A percentile compares a stretch with the other conserved stretches of the same genome.
phyloP scores from a whole-genome alignment of 164 flowering plant species.

The Magnolia kwangsiensis region DNA sequence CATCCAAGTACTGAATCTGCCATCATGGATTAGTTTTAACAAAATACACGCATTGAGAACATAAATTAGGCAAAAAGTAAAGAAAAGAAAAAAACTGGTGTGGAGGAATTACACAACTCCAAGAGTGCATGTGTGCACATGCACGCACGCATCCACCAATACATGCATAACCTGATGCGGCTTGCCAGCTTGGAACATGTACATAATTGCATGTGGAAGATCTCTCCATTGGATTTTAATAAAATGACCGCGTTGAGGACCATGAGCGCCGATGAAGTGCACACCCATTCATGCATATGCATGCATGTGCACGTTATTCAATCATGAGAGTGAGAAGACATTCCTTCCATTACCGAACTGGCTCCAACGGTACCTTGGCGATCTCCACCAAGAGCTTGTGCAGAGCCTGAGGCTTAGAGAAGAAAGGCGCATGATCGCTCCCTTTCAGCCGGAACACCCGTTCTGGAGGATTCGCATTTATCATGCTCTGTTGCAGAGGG shows the following conservation, averaged over 20 bases:
- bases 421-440: constrained; percentile 93
- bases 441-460: constrained; percentile 75
- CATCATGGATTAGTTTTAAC: too few species aligned
- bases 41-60: too few species aligned
- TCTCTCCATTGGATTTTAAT: background rate
- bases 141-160: background rate
- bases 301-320: background rate
- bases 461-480: constrained; percentile 68
- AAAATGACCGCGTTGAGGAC: background rate
- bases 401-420: constrained; percentile 92
- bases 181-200: background rate
- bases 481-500: constrained; percentile 65
- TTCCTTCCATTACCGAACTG: background rate
- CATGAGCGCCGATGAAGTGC: background rate
- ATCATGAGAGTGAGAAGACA: background rate
- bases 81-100: background rate
- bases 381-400: constrained; percentile 82
- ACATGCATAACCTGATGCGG: background rate
- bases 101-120: background rate
- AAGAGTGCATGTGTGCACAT: background rate
- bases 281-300: background rate
- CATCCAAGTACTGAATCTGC: too few species aligned
- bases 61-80: too few species aligned
- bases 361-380: constrained; percentile 39
- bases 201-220: background rate